Conservation (phyloP, 192 early-diverging fungal genomes). For the Endogone sp. region DNA sequence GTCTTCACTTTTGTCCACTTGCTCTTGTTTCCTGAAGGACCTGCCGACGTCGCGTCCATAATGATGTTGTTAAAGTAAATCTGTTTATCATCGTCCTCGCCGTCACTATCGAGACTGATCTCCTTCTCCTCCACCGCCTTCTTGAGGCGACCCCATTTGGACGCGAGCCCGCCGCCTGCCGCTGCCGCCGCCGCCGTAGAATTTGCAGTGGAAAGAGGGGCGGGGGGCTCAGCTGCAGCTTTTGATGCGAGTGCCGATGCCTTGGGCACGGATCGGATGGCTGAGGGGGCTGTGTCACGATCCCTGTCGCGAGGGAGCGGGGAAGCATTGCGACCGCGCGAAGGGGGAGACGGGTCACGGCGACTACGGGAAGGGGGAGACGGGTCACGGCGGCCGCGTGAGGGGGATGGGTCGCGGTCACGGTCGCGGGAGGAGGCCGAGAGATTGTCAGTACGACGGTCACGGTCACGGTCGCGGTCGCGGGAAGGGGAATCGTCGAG, state of each 20-base stretch:
- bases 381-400: background rate
- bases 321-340: background rate
- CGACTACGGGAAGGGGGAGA: background rate
- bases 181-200: background rate
- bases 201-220: background rate
- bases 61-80: conserved; percentile 29
- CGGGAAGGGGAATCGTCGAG: background rate
- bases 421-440: background rate
- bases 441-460: background rate
- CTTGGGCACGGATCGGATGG: background rate
- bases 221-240: background rate
- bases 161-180: background rate
- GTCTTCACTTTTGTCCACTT: conserved; percentile 16
- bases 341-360: background rate
- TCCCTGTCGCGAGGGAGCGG: background rate
- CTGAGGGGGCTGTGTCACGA: background rate
- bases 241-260: background rate
- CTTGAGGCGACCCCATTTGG: background rate
- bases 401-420: background rate
- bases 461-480: background rate
- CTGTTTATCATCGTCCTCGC: conserved; percentile 5
- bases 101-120: background rate
- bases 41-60: background rate
- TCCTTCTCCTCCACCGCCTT: conserved; percentile 14
- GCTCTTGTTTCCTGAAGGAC: conserved; percentile 8